phyloP scores from a whole-genome alignment of 2,329 filamentous ascomycete species.

The Fusarium sacchari region DNA sequence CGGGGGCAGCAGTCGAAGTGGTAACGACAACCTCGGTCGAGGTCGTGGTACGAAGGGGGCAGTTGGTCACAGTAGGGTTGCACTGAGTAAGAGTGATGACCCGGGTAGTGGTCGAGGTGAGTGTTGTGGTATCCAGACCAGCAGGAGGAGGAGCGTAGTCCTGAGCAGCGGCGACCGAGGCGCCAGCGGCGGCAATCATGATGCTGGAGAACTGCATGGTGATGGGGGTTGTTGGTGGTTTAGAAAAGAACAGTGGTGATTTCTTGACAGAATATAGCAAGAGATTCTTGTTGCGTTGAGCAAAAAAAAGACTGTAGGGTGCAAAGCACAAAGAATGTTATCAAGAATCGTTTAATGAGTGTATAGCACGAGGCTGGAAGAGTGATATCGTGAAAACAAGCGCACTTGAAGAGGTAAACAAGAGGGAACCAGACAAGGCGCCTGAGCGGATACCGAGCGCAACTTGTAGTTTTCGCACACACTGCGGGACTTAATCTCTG shows the following conservation, averaged over 20 bases:
- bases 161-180: conserved; percentile 50
- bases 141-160: conserved; percentile 29
- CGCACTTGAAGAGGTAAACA: conserved; percentile 21
- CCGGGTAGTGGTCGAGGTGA: conserved; percentile 57
- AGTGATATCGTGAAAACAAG: conserved; percentile 36
- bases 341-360: conserved; percentile 31
- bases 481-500: conserved; percentile 38
- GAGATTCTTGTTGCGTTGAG: conserved; percentile 20
- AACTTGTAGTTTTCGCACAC: conserved; percentile 45
- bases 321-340: conserved; percentile 31
- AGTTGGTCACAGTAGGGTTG: conserved; percentile 48
- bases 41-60: conserved; percentile 37
- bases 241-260: conserved; percentile 18
- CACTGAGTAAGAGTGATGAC: conserved; percentile 60
- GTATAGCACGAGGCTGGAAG: conserved; percentile 30
- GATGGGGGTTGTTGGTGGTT: conserved; percentile 30
- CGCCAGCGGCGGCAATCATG: conserved; percentile 54
- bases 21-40: conserved; percentile 36
- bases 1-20: conserved; percentile 39
- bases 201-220: conserved; percentile 60
- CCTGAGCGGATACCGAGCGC: conserved; percentile 29
- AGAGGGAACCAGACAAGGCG: conserved; percentile 12
- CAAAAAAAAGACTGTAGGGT: conserved; percentile 32
- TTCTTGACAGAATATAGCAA: conserved; percentile 11
- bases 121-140: conserved; percentile 47